Base-by-base conservation (phyloP, 208 protist species). In the Crithidia fasciculata region DNA sequence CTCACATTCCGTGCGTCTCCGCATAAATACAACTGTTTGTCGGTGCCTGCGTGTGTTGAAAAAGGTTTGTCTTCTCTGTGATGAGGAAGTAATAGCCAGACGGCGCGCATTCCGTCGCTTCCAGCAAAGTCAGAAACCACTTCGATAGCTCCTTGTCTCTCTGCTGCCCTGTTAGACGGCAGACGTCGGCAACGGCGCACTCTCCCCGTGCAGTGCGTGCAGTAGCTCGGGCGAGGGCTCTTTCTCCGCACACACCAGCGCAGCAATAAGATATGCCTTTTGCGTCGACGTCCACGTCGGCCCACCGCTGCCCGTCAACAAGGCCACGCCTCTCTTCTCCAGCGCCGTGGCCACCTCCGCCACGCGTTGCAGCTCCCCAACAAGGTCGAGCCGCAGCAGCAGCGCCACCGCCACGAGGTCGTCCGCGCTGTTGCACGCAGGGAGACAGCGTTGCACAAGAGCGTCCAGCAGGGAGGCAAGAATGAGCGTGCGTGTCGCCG, bases 251-350 rank as follows among this genome's bases (percentile, higher is more conserved):
- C 87, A 85, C 41, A 94, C 80, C n/a, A 96, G 70, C 56, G 91
- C 86, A 2, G 91, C 92, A 19, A 96, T 64, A 7, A 96, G 72
- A 8, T 89, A 80, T 9, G 86, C 92, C 75, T 86, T 90, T 50
- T 92, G 81, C 40, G 75, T 61, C 41, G 79, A 55, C 18, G 79
- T 78, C 73, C 73, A 78, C 9, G 57, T 15, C 5, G 56, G 66
- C 3, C 40, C 43, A 12, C 18, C 6, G 61, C 47, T 12, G 64
- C 19, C 44, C 5, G 18, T 8, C 44, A 65, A 71, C 60, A 84
- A 67, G 43, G 36, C 45, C 13, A 49, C 28, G 0, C 65, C 60
- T 61, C 50, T 70, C 47, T 8, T 44, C 36, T 72, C 47, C 52
- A 78, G 49, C 8, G 73, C 73, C 4, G 45, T 53, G 4, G 73